Evolutionary conservation across 805 yeast species (phyloP), one percentile per base, ranked within the genome.

Genomic region (Saturnispora serradocipensis): DNA sequence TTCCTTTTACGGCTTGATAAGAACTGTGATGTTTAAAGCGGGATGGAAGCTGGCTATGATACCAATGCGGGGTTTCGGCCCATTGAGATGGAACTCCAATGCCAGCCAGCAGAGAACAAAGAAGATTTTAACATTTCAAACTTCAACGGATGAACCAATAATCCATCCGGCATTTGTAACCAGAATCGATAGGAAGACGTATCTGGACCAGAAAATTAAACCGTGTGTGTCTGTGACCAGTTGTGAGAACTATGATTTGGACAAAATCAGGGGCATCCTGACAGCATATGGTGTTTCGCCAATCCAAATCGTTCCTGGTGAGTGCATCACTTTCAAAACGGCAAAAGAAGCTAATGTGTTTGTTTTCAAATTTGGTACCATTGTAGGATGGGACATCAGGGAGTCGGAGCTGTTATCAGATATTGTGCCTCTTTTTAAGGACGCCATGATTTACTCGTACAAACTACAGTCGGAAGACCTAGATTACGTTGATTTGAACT

Each of bases 311-410:
- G 67, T 65, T 18, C 58, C 58, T 15, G 81, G 80, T 38, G 93
- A 86, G 61, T 87, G 86, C 13, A 72, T 86, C 0, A 77, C 78
- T 53, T 76, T 81, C 49, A 70, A 69, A 30, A 45, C 46, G 2
- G 44, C 60, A 28, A 67, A 53, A 10, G 90, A 87, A 57, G 24
- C 49, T 5, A 43, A 25, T 13, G 71, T 88, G 2, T 74, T 89
- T 68, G 71, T 89, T 1, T 69, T 90, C 43, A 76, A 81, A 4
- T 82, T 84, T 58, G 97, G 97, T 3, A 79, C 95, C 0, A 69
- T 89, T 11, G 88, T 87, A 13, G 86, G 88, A 0, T 89, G 96
- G 96, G 88, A 88, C 8, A 67, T 87, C 58, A 67, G 71, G 16
- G 97, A 90, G 66, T 53, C 64, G 0, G 72, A 70, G 7, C 69